A percentile compares a stretch with the other conserved stretches of the same genome.
Conservation (phyloP, 441 rosid genomes). For the Lepidium campestre region DNA sequence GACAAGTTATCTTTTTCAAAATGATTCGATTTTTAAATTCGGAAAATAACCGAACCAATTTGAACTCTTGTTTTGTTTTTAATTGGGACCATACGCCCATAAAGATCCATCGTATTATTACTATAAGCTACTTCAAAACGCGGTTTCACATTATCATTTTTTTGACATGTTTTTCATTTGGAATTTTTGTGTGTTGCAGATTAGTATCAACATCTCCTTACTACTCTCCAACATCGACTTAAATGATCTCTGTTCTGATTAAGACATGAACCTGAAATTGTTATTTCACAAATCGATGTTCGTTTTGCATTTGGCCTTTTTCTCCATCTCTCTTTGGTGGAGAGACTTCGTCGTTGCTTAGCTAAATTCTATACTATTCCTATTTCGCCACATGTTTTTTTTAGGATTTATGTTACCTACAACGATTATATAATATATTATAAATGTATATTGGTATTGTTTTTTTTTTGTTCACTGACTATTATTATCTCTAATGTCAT, state of each 20-base stretch:
- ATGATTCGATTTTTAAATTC: not conserved
- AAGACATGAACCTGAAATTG: not conserved
- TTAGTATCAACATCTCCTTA: conserved; percentile 26
- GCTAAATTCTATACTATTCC: not conserved
- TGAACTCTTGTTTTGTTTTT: not conserved
- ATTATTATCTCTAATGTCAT: not conserved
- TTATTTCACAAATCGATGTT: not conserved
- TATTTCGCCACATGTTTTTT: not conserved
- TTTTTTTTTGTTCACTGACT: not conserved
- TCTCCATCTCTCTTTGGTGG: not conserved
- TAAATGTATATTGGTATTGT: not conserved
- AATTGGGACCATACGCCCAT: not conserved
- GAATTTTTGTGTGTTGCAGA: conserved; percentile 22
- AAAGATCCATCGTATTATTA: not conserved
- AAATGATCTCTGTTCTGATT: not conserved
- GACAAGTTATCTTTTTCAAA: not conserved
- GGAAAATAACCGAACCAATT: not conserved
- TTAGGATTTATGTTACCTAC: conserved; percentile 1
- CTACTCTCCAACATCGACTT: conserved; percentile 15
- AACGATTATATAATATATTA: not conserved
- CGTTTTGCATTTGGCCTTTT: conserved; percentile 4
- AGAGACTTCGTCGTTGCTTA: not conserved
- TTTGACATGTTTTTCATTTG: not conserved
- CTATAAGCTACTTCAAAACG: not conserved
- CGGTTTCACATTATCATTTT: not conserved